These are phyloP conservation scores for Chaetomium sp. DNA, from an alignment of 2,329 filamentous ascomycete genomes.

Conservation along the genomic window DNA sequence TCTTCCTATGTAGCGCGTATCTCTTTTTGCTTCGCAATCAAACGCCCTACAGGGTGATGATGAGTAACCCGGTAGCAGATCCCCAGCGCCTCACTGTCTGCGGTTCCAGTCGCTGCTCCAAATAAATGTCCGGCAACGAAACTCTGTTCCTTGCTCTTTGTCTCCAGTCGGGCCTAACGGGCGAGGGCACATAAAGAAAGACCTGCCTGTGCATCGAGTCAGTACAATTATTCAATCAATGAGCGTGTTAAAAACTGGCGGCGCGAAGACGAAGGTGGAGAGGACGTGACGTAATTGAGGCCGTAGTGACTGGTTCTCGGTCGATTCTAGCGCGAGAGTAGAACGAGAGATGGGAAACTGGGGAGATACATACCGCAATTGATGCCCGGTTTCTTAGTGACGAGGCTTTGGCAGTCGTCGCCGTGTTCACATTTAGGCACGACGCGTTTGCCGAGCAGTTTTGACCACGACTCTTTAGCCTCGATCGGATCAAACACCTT, in stretches of 20 bases:
- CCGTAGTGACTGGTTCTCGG: too few relatives aligned
- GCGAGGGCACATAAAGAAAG: constrained; percentile 58
- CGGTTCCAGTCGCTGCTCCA: constrained; percentile 56
- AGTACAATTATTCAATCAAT: neutral
- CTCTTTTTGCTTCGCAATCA: too few relatives aligned
- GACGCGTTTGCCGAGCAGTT: constrained; percentile 67
- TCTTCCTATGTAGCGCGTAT: too few relatives aligned
- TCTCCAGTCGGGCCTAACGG: constrained; percentile 80
- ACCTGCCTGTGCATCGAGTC: constrained; percentile 39
- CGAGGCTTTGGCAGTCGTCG: constrained; percentile 76
- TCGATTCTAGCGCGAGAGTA: neutral
- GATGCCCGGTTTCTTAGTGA: constrained; percentile 82
- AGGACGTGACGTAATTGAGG: too few relatives aligned
- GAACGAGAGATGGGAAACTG: neutral
- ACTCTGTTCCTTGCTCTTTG: constrained; percentile 77
- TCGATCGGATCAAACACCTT: constrained; percentile 59
- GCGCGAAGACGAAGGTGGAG: too few relatives aligned
- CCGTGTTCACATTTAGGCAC: constrained; percentile 79
- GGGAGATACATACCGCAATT: constrained; percentile 56
- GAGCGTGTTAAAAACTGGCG: too few relatives aligned
- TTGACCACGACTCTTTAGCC: constrained; percentile 78
- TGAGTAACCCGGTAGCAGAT: too few relatives aligned
- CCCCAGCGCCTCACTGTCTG: constrained; percentile 1
- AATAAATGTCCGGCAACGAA: constrained; percentile 82
- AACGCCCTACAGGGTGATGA: too few relatives aligned